Base-by-base conservation (phyloP, 1,284 basidiomycete species). In the Cryptococcus sp. region DNA sequence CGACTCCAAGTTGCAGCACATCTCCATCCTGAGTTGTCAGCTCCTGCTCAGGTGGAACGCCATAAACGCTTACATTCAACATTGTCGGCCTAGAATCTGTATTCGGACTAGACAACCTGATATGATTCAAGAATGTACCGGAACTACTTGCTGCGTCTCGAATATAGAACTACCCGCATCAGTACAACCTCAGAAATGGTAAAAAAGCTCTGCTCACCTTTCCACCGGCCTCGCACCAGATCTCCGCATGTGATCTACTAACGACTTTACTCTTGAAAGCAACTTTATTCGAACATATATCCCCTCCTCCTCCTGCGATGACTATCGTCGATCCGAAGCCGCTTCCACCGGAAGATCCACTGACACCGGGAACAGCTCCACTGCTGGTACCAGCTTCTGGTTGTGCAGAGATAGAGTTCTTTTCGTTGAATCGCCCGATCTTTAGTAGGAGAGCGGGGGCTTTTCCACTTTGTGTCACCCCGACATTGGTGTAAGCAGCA, bases 221-320 rank as follows among this genome's bases (percentile, higher is more conserved):
- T 35, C 81, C 81, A 31, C 77, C 78, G 2, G 73, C 65, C 58
- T 83, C 82, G 55, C 86, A 84, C 91, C 92, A 97, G 45, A 98
- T 85, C 80, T 98, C 95, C 0, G 95, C 95, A 73, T 98, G 95
- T 0, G 88, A 86, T 42, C 95, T 83, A 44, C 87, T 90, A 68
- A 98, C 95, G 70, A 98, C 95, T 74, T 98, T 98, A 74, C 85
- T 88, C 78, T 90, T 90, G 83, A 98, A 98, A 0, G 94, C 93
- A 48, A 98, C 85, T 71, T 91, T 91, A 71, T 86, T 85, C 33
- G 86, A 84, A 35, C 83, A 84, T 44, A 86, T 78, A 34, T 88
- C 84, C n/a, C 76, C 72, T 15, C 74, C 75, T 15, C 79, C 76
- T 10, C 74, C 74, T 23, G 68, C 65, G n/a, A 62, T 57, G 44